Conservation (phyloP, 2,329 filamentous ascomycete species). For the Tolypocladium album region DNA sequence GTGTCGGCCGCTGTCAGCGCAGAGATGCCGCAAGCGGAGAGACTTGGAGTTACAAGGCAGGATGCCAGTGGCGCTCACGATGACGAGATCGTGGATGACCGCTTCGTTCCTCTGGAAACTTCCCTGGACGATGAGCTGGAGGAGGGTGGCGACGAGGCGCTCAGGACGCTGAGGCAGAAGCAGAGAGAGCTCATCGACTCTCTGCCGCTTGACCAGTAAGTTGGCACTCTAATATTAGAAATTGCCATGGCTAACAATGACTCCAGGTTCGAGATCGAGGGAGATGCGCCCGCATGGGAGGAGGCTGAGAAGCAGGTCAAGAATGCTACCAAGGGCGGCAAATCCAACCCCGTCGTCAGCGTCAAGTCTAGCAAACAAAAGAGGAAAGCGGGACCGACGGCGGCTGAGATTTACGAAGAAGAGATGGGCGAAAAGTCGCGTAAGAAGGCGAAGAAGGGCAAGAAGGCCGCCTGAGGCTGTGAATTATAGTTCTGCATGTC, state of each 20-base stretch:
- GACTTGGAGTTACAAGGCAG: conserved; percentile 46
- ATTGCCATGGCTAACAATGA: not conserved
- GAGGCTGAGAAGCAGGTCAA: conserved; percentile 68
- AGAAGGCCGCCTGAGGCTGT: conserved; percentile 16
- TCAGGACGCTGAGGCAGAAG: conserved; percentile 62
- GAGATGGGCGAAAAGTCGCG: conserved; percentile 45
- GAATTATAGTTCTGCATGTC: not conserved
- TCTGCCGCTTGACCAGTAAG: conserved; percentile 65
- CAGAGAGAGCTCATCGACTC: conserved; percentile 85
- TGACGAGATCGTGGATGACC: conserved; percentile 53
- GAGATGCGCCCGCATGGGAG: conserved; percentile 49
- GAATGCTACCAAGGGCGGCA: conserved; percentile 41
- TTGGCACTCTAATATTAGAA: not conserved
- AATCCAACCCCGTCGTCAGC: conserved; percentile 58
- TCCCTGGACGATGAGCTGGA: conserved; percentile 72
- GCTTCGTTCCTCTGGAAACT: conserved; percentile 60
- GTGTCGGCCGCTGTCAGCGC: conserved; percentile 64
- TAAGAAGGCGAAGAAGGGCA: conserved; percentile 41
- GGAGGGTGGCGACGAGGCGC: conserved; percentile 69
- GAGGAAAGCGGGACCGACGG: conserved; percentile 56
- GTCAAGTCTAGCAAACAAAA: conserved; percentile 71
- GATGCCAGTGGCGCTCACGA: conserved; percentile 56
- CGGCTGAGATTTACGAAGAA: conserved; percentile 52
- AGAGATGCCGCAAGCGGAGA: conserved; percentile 48
- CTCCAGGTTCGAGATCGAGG: conserved; percentile 53